These are phyloP conservation scores for Candida tammaniensis DNA, from an alignment of 805 yeast genomes.

Conservation along the genomic window DNA sequence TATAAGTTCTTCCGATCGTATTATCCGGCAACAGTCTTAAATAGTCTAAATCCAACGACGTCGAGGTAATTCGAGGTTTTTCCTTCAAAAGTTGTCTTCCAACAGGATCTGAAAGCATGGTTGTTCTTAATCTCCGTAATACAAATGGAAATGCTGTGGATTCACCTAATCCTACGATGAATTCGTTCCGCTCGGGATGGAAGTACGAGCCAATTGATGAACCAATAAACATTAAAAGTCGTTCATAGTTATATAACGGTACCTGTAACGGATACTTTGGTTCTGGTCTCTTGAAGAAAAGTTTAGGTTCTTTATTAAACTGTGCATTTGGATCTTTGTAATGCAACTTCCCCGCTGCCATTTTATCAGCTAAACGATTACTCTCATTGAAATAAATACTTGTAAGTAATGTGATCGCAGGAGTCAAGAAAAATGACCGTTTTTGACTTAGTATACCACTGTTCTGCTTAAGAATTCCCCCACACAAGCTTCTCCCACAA, in stretches of 20 bases:
- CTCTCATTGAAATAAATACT: slow-evolving; percentile 38
- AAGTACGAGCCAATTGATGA: slow-evolving; percentile 76
- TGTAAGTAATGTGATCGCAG: slow-evolving; percentile 2
- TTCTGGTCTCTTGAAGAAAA: slow-evolving; percentile 34
- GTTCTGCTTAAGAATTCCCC: too few species aligned
- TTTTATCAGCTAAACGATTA: slow-evolving; percentile 55
- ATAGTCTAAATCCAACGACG: slow-evolving; percentile 60
- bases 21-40: slow-evolving; percentile 60
- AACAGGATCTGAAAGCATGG: slow-evolving; percentile 70
- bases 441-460: too few species aligned
- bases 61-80: slow-evolving; percentile 78
- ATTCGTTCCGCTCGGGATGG: slow-evolving; percentile 73
- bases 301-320: slow-evolving; percentile 25
- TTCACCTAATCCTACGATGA: slow-evolving; percentile 85
- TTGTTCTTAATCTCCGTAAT: slow-evolving; percentile 56
- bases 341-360: slow-evolving; percentile 52
- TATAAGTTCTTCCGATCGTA: slow-evolving; percentile 77
- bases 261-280: slow-evolving; percentile 74
- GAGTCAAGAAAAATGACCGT: neutral
- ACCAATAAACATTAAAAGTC: slow-evolving; percentile 59
- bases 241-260: slow-evolving; percentile 65
- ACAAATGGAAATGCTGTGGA: slow-evolving; percentile 77
- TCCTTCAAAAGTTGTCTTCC: slow-evolving; percentile 81
- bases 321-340: slow-evolving; percentile 32
- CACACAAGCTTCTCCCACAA: too few species aligned